Conservation (phyloP, 768 basidiomycete species). For the Suillus spraguei region DNA sequence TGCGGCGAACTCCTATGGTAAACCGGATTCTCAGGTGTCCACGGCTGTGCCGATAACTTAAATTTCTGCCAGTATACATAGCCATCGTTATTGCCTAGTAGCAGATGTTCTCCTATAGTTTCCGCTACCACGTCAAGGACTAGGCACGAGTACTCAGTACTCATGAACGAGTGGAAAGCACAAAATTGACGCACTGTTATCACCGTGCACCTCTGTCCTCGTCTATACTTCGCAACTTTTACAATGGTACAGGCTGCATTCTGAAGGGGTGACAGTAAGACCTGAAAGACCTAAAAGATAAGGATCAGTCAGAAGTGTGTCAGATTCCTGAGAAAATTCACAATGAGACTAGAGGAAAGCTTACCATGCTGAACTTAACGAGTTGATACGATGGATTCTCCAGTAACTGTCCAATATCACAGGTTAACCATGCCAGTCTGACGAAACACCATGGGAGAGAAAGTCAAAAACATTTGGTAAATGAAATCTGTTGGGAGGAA, state of each 20-base stretch:
- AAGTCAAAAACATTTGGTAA: neutral
- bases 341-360: neutral
- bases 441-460: constrained; percentile 1
- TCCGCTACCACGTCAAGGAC: too few relatives aligned
- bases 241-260: constrained; percentile 18
- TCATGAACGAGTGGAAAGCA: constrained; percentile 13
- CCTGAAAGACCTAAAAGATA: constrained; percentile 22
- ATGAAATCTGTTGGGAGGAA: neutral
- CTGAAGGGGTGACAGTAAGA: constrained; percentile 18
- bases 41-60: too few relatives aligned
- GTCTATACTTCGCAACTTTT: neutral
- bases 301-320: neutral
- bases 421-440: neutral
- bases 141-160: too few relatives aligned
- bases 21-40: too few relatives aligned
- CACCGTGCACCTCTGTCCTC: constrained; percentile 13
- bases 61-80: too few relatives aligned
- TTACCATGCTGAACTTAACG: neutral
- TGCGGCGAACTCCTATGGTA: too few relatives aligned
- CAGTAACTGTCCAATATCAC: neutral
- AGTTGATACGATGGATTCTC: neutral
- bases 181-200: constrained; percentile 10
- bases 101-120: too few relatives aligned
- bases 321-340: neutral
- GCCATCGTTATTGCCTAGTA: too few relatives aligned